phyloP scores from a whole-genome alignment of 2,329 filamentous ascomycete species.

The Aureobasidium sp. region DNA sequence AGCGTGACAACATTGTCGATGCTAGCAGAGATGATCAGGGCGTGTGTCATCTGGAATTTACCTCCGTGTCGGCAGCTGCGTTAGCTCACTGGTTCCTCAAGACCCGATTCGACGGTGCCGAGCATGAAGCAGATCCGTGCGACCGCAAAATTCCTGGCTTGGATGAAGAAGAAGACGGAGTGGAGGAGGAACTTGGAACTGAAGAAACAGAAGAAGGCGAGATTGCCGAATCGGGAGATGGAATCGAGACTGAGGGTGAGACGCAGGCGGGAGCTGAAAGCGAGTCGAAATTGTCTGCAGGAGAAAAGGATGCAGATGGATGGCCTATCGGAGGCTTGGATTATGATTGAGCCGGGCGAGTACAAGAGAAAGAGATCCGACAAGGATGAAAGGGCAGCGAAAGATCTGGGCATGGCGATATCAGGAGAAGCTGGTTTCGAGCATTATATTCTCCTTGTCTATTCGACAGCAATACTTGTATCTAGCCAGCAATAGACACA shows the following conservation, averaged over 20 bases:
- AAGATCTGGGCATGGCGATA: neutral
- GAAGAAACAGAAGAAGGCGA: neutral
- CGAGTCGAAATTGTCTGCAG: neutral
- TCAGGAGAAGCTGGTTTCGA: neutral
- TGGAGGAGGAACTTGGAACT: neutral
- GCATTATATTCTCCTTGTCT: neutral
- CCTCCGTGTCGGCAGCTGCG: neutral
- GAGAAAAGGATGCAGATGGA: neutral
- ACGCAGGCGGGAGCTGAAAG: neutral
- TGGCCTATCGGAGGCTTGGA: slow-evolving; percentile 5
- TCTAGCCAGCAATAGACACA: neutral
- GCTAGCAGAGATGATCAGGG: neutral
- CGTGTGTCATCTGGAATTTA: neutral
- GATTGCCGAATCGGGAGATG: neutral
- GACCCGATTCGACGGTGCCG: no score
- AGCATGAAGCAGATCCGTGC: neutral
- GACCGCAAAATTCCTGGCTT: neutral
- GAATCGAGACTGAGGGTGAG: neutral
- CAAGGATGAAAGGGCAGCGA: neutral
- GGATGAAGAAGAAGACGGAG: neutral
- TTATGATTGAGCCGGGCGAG: neutral
- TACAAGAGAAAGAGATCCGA: neutral
- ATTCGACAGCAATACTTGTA: neutral
- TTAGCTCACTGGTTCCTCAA: no score
- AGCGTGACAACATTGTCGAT: neutral